These are phyloP conservation scores for Citrullus mucosospermus DNA, from an alignment of 306 rosid genomes.

Conservation along the genomic window DNA sequence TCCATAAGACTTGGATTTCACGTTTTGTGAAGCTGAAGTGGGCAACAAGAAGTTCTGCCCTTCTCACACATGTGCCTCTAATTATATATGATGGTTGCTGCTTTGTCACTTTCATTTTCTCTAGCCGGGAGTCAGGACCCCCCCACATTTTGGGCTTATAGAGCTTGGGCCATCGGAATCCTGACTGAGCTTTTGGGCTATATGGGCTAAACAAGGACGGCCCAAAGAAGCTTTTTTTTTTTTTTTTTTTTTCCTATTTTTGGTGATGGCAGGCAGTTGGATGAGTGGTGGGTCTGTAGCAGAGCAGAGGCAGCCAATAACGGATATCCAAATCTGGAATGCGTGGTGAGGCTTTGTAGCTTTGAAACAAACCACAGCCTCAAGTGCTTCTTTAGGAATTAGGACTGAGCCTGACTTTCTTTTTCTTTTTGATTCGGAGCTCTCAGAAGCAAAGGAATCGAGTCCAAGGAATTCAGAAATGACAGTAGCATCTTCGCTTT, in stretches of 20 bases:
- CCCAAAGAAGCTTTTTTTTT: neutral
- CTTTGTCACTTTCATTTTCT: slow-evolving; percentile 35
- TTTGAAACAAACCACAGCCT: neutral
- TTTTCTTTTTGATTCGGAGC: neutral
- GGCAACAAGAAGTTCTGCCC: neutral
- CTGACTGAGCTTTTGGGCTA: neutral
- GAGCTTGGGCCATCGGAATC: neutral
- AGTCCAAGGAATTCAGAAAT: slow-evolving; percentile 23
- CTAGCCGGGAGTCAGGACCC: neutral
- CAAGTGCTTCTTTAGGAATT: neutral
- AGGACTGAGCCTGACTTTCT: neutral
- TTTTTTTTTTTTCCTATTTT: too few relatives aligned
- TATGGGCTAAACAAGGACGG: neutral
- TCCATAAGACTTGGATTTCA: slow-evolving; percentile 41
- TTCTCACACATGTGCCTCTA: slow-evolving; percentile 36
- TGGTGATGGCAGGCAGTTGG: slow-evolving; percentile 1
- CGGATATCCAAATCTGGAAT: slow-evolving; percentile 18
- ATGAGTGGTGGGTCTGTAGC: neutral
- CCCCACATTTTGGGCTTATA: neutral
- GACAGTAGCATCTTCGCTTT: slow-evolving; percentile 42
- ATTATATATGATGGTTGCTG: slow-evolving; percentile 40
- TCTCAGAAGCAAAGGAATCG: neutral
- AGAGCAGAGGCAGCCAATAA: slow-evolving; percentile 11
- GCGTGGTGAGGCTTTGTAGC: neutral
- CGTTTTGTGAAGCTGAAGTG: slow-evolving; percentile 11